Evolutionary conservation across 2,329 filamentous ascomycete genomes (phyloP).

Genomic region (Xylariaceae sp.): DNA sequence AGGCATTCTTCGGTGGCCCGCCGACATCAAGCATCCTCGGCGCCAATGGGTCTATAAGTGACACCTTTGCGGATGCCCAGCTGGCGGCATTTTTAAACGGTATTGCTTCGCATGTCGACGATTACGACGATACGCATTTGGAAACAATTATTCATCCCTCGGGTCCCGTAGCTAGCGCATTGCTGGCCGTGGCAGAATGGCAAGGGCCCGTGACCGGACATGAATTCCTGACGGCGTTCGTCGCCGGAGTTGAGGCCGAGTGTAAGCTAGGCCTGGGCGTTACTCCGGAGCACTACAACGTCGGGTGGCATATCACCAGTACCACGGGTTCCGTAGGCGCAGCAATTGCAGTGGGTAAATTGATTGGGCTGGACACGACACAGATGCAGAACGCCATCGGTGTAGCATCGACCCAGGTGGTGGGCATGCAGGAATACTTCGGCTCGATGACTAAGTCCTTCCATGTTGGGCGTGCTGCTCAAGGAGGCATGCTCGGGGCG

Average conservation of each 20-base stretch:
- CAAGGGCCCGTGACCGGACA: slow-evolving; percentile 38
- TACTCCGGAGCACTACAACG: slow-evolving; percentile 51
- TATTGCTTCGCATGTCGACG: slow-evolving; percentile 52
- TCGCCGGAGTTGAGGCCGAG: slow-evolving; percentile 49
- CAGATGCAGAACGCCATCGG: slow-evolving; percentile 49
- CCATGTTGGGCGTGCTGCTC: slow-evolving; percentile 50
- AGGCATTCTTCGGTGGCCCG: slow-evolving; percentile 32
- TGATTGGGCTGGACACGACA: slow-evolving; percentile 38
- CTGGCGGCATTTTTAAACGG: slow-evolving; percentile 51
- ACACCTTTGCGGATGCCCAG: slow-evolving; percentile 39
- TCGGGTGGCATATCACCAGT: slow-evolving; percentile 54
- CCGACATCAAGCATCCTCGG: slow-evolving; percentile 34
- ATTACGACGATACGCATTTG: slow-evolving; percentile 55
- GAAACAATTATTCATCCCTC: slow-evolving; percentile 54
- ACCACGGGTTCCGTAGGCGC: slow-evolving; percentile 50
- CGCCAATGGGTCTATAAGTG: slow-evolving; percentile 25
- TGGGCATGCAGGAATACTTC: slow-evolving; percentile 52
- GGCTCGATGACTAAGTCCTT: slow-evolving; percentile 54
- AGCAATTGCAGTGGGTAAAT: slow-evolving; percentile 47
- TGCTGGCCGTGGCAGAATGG: slow-evolving; percentile 45
- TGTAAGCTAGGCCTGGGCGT: slow-evolving; percentile 51
- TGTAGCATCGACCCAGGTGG: slow-evolving; percentile 49
- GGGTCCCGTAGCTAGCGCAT: slow-evolving; percentile 46
- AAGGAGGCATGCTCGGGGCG: slow-evolving; percentile 44
- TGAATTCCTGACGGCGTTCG: slow-evolving; percentile 48